These are phyloP conservation scores for Trypanosoma melophagium DNA, from an alignment of 208 protist species.

Conservation along the genomic window DNA sequence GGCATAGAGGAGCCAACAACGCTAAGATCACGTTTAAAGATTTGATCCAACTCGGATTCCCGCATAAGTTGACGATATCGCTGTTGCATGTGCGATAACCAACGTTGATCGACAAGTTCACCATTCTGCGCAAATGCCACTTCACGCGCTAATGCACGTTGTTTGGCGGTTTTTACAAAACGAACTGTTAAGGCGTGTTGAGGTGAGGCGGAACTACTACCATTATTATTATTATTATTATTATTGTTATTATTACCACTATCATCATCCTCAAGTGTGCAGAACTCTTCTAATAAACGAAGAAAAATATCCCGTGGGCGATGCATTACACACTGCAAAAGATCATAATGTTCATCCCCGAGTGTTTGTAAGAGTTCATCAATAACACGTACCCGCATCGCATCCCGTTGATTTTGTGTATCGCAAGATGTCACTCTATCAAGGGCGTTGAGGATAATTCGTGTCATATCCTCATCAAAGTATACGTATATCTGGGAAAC, in stretches of 20 bases:
- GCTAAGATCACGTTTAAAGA: slow-evolving; percentile 83
- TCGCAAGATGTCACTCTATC: slow-evolving; percentile 78
- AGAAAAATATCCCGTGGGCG: slow-evolving; percentile 81
- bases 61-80: slow-evolving; percentile 84
- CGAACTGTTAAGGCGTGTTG: slow-evolving; percentile 53
- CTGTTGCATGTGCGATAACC: slow-evolving; percentile 84
- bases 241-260: slow-evolving; percentile 22
- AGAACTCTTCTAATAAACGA: slow-evolving; percentile 86
- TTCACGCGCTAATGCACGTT: slow-evolving; percentile 37
- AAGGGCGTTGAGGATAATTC: slow-evolving; percentile 86
- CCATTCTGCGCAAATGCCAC: slow-evolving; percentile 47
- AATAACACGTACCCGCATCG: slow-evolving; percentile 61
- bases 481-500: slow-evolving; percentile 87
- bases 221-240: slow-evolving; percentile 5
- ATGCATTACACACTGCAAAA: slow-evolving; percentile 86
- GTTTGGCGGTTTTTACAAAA: slow-evolving; percentile 66
- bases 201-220: slow-evolving; percentile 9
- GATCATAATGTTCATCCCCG: slow-evolving; percentile 78
- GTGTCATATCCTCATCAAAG: slow-evolving; percentile 89
- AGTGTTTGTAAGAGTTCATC: slow-evolving; percentile 79
- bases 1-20: slow-evolving; percentile 70
- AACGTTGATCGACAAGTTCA: slow-evolving; percentile 60
- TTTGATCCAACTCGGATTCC: slow-evolving; percentile 83
- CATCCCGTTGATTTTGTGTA: slow-evolving; percentile 61
- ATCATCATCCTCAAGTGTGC: slow-evolving; percentile 72